Conservation (phyloP, 495 filamentous ascomycete genomes). For the Niebla homalea region DNA sequence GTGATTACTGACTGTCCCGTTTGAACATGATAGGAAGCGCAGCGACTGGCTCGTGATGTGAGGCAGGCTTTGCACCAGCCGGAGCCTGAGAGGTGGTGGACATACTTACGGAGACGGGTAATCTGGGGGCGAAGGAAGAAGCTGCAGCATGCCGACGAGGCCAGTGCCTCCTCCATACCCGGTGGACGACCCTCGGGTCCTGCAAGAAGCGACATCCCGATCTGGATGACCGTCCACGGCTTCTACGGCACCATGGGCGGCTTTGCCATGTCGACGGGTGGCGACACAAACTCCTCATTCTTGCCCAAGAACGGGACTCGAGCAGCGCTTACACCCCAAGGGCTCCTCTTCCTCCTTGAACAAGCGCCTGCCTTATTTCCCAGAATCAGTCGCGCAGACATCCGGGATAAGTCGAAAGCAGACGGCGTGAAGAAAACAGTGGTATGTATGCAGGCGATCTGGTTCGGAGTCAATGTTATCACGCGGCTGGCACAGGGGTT, state of each 20-base stretch:
- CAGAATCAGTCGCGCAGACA: conserved; percentile 17
- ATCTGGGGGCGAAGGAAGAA: too few relatives aligned
- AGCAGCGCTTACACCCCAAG: conserved; percentile 13
- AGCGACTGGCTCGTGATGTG: too few relatives aligned
- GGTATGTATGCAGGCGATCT: conserved; percentile 23
- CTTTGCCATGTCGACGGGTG: conserved; percentile 19
- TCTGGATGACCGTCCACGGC: conserved; percentile 27
- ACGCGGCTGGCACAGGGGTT: background rate
- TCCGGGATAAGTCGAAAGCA: conserved; percentile 30
- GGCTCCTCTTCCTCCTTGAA: conserved; percentile 8
- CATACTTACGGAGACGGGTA: too few relatives aligned
- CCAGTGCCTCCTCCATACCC: too few relatives aligned
- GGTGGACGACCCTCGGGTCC: too few relatives aligned
- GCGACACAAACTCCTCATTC: too few relatives aligned
- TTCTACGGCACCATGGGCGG: conserved; percentile 33
- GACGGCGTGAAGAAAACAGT: conserved; percentile 23
- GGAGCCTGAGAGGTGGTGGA: too few relatives aligned
- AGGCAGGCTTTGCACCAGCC: too few relatives aligned
- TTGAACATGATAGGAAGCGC: too few relatives aligned
- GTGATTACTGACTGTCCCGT: too few relatives aligned
- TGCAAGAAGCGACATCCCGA: background rate
- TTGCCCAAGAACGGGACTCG: conserved; percentile 4
- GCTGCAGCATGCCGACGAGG: too few relatives aligned
- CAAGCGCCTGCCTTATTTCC: conserved; percentile 14
- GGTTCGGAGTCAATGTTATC: conserved; percentile 18